Conservation (phyloP, 768 basidiomycete species). For the Tremella yokohamensis region DNA sequence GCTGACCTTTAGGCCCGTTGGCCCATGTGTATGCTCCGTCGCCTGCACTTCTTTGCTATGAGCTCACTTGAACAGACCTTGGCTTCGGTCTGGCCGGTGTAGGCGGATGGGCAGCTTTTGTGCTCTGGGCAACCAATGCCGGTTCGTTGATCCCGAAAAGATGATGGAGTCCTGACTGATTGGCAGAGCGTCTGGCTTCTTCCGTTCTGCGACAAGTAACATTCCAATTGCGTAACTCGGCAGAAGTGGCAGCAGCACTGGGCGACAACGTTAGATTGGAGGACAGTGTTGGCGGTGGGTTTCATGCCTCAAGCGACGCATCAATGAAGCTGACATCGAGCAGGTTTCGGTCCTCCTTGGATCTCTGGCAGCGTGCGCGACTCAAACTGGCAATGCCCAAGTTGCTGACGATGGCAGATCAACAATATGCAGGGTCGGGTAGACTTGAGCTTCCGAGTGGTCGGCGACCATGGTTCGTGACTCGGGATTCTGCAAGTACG, state of each 20-base stretch:
- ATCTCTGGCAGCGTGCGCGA: constrained; percentile 42
- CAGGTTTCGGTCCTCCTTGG: constrained; percentile 49
- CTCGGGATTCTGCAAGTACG: constrained; percentile 1
- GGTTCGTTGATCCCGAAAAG: constrained; percentile 11
- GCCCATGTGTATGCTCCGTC: constrained; percentile 21
- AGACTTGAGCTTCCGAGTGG: constrained; percentile 45
- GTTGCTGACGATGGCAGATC: constrained; percentile 16
- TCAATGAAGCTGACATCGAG: not conserved
- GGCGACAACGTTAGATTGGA: constrained; percentile 40
- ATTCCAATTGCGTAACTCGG: constrained; percentile 45
- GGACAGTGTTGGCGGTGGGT: constrained; percentile 47
- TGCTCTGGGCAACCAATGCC: constrained; percentile 35
- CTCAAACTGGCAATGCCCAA: not conserved
- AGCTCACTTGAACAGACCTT: constrained; percentile 10
- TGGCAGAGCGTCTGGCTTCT: constrained; percentile 46
- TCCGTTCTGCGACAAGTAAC: constrained; percentile 45
- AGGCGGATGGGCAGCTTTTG: constrained; percentile 28
- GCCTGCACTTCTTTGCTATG: not conserved
- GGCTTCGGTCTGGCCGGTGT: constrained; percentile 23
- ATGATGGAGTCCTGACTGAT: not conserved
- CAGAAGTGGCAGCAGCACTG: constrained; percentile 32
- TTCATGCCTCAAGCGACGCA: not conserved
- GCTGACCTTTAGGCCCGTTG: constrained; percentile 12
- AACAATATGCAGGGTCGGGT: constrained; percentile 50
- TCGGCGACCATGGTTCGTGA: constrained; percentile 32